A percentile compares a stretch with the other conserved stretches of the same genome.
Evolutionary conservation across 306 rosid species (phyloP).

Genomic region (Vigna mungo): DNA sequence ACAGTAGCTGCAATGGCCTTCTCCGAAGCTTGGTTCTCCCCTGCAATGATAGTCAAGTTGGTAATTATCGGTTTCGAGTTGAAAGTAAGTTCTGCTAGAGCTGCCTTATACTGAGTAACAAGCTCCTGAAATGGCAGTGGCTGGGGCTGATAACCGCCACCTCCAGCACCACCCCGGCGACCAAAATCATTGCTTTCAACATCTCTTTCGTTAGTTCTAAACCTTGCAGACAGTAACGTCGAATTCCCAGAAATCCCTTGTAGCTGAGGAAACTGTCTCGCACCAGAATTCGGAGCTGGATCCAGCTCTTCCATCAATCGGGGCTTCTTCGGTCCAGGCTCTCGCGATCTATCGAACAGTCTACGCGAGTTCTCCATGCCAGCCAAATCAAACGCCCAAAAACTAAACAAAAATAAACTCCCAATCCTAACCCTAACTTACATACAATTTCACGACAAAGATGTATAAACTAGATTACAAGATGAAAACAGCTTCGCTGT

Average conservation of each 20-base stretch:
- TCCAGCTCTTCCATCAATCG: conserved; percentile 65
- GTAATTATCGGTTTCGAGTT: conserved; percentile 92
- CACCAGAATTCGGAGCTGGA: conserved; percentile 48
- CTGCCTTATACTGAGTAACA: conserved; percentile 73
- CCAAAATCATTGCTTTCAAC: conserved; percentile 57
- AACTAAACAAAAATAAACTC: conserved; percentile 37
- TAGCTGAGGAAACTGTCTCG: conserved; percentile 67
- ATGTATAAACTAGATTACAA: conserved; percentile 5
- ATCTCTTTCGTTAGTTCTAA: conserved; percentile 60
- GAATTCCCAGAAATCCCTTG: conserved; percentile 47
- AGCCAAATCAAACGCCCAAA: conserved; percentile 46
- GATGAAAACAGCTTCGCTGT: background rate
- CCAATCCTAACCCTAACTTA: conserved; percentile 50
- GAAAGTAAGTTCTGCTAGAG: conserved; percentile 87
- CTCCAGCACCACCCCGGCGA: conserved; percentile 53
- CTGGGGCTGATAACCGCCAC: conserved; percentile 68
- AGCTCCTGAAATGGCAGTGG: conserved; percentile 76
- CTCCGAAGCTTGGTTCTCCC: conserved; percentile 70
- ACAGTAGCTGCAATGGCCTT: conserved; percentile 70
- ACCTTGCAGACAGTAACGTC: conserved; percentile 51
- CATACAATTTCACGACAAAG: conserved; percentile 14
- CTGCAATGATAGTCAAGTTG: conserved; percentile 89
- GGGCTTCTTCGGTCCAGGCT: conserved; percentile 74
- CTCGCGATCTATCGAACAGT: conserved; percentile 75
- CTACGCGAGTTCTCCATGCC: conserved; percentile 85